phyloP scores from a whole-genome alignment of 495 filamentous ascomycete species.

The Cercophora scortea region DNA sequence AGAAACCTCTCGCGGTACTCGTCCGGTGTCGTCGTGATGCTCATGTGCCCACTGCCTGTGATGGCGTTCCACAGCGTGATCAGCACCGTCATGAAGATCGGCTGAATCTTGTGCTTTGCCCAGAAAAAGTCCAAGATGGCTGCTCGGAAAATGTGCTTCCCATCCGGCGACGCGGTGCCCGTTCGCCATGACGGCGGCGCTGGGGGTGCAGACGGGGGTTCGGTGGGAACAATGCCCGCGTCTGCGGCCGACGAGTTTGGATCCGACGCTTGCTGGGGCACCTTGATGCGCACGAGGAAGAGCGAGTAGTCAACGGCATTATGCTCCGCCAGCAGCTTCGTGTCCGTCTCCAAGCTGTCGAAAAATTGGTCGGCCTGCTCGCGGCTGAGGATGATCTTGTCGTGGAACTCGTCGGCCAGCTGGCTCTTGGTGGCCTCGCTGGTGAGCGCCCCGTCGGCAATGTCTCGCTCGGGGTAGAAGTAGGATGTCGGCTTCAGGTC shows the following conservation, averaged over 20 bases:
- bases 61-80: conserved; percentile 54
- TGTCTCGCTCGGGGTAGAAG: conserved; percentile 64
- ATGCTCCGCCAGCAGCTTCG: conserved; percentile 46
- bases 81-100: conserved; percentile 53
- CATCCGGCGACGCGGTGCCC: conserved; percentile 50
- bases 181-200: conserved; percentile 43
- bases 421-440: conserved; percentile 50
- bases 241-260: conserved; percentile 12
- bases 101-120: conserved; percentile 57
- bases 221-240: conserved; percentile 11
- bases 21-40: conserved; percentile 56
- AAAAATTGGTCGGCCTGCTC: conserved; percentile 45
- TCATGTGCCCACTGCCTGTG: conserved; percentile 53
- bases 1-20: conserved; percentile 62
- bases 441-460: conserved; percentile 50
- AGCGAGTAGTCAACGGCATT: conserved; percentile 66
- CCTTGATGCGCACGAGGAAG: conserved; percentile 51
- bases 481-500: conserved; percentile 66
- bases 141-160: conserved; percentile 55
- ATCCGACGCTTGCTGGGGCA: conserved; percentile 8
- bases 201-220: conserved; percentile 24
- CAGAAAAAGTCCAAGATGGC: conserved; percentile 65
- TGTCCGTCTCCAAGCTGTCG: conserved; percentile 45
- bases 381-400: conserved; percentile 49
- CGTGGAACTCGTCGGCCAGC: conserved; percentile 55